These are phyloP conservation scores for Saitoella complicata DNA, from an alignment of 805 yeast genomes.

Conservation along the genomic window DNA sequence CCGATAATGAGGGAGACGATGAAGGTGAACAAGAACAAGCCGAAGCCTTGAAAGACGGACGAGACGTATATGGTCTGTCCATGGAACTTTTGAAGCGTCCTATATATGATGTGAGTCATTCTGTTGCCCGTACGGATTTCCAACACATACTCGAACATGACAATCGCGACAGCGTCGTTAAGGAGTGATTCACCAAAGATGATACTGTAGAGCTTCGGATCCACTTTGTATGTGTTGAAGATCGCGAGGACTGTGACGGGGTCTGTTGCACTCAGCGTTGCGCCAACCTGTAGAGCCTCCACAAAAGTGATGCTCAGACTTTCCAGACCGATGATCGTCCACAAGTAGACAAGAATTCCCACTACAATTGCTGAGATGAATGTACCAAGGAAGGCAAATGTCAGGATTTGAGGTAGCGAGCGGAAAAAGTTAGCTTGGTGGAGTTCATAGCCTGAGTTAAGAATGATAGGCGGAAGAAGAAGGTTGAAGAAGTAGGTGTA, in stretches of 20 bases:
- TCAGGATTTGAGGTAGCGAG: slow-evolving; percentile 76
- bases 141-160: slow-evolving; percentile 59
- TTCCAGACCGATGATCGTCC: slow-evolving; percentile 87
- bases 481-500: slow-evolving; percentile 88
- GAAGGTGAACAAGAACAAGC: slow-evolving; percentile 83
- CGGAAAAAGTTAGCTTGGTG: slow-evolving; percentile 86
- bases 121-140: not conserved
- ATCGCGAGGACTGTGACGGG: slow-evolving; percentile 94
- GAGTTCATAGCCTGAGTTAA: slow-evolving; percentile 90
- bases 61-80: slow-evolving; percentile 63
- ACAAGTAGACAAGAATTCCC: slow-evolving; percentile 39
- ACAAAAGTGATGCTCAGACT: slow-evolving; percentile 79
- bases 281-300: slow-evolving; percentile 95
- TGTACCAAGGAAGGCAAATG: slow-evolving; percentile 95
- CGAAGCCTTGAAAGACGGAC: slow-evolving; percentile 83
- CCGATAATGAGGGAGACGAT: slow-evolving; percentile 85
- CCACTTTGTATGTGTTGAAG: slow-evolving; percentile 94
- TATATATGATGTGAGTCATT: not conserved
- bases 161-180: slow-evolving; percentile 96
- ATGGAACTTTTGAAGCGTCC: slow-evolving; percentile 86
- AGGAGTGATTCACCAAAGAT: slow-evolving; percentile 91
- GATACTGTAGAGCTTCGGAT: slow-evolving; percentile 90
- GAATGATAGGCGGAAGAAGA: slow-evolving; percentile 84
- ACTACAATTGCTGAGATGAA: slow-evolving; percentile 79
- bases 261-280: slow-evolving; percentile 94